These are phyloP conservation scores for Apostasia ramifera DNA, from an alignment of 106 monocot species.

Conservation along the genomic window DNA sequence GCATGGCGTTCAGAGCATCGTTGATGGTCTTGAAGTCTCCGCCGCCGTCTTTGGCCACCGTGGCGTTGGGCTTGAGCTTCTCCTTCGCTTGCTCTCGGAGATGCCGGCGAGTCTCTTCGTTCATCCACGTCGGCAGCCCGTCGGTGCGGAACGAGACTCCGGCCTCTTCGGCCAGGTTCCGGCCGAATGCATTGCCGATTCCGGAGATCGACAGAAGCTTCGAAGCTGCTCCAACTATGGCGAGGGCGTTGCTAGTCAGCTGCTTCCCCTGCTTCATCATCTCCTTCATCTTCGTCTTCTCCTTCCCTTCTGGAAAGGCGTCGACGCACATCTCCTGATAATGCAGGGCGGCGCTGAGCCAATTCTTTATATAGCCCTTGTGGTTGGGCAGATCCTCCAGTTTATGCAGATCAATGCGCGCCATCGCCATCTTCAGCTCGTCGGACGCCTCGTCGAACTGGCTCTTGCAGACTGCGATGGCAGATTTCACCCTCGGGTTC, in stretches of 20 bases:
- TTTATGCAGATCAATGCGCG: conserved; percentile 15
- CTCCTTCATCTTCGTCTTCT: conserved; percentile 56
- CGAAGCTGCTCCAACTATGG: conserved; percentile 34
- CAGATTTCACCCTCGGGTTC: conserved; percentile 41
- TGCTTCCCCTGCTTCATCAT: conserved; percentile 47
- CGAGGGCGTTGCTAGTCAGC: conserved; percentile 75
- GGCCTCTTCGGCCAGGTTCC: conserved; percentile 16
- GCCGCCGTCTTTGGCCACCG: conserved; percentile 73
- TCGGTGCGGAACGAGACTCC: conserved; percentile 1
- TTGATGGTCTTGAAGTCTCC: conserved; percentile 66
- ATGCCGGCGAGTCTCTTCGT: conserved; percentile 33
- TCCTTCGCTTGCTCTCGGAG: conserved; percentile 21
- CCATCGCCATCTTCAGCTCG: conserved; percentile 40
- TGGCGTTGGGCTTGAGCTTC: conserved; percentile 40
- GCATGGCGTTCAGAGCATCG: conserved; percentile 43
- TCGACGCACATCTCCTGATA: conserved; percentile 86
- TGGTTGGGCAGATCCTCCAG: conserved; percentile 31
- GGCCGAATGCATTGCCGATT: conserved; percentile 10
- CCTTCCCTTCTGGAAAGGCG: conserved; percentile 64
- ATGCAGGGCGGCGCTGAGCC: conserved; percentile 74
- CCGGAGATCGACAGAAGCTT: conserved; percentile 22
- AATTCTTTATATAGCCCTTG: conserved; percentile 36
- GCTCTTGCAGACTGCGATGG: conserved; percentile 54
- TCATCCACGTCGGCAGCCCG: conserved; percentile 36
- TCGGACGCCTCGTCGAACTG: conserved; percentile 28